These are phyloP conservation scores for Dactylonectria estremocensis DNA, from an alignment of 2,329 filamentous ascomycete genomes.

Conservation along the genomic window DNA sequence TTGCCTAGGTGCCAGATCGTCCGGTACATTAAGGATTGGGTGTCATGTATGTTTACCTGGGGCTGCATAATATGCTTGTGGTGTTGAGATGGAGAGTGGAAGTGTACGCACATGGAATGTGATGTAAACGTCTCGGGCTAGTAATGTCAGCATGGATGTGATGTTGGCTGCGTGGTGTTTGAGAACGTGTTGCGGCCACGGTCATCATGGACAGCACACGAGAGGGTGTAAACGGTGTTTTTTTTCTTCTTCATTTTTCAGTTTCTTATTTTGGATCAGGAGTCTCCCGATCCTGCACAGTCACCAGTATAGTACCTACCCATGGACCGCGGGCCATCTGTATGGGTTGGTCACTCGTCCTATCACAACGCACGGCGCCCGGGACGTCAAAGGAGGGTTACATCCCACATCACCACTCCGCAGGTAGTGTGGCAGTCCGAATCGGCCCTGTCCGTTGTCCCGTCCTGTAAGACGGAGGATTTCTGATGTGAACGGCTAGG, in stretches of 20 bases:
- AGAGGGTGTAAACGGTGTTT: constrained; percentile 4
- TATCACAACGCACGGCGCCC: constrained; percentile 1
- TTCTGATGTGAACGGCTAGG: neutral
- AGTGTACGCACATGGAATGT: neutral
- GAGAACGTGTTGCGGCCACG: constrained; percentile 3
- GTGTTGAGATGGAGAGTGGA: neutral
- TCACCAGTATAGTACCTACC: constrained; percentile 8
- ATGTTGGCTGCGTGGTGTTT: neutral
- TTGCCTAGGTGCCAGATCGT: constrained; percentile 8
- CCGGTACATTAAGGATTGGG: constrained; percentile 1
- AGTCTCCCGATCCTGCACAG: constrained; percentile 1
- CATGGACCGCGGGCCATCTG: neutral
- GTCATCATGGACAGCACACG: constrained; percentile 14
- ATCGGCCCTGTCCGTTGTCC: constrained; percentile 9
- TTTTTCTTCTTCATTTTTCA: neutral
- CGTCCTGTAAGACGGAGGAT: constrained; percentile 16
- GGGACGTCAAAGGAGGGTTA: constrained; percentile 1
- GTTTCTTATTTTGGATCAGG: neutral
- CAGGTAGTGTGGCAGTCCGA: constrained; percentile 9
- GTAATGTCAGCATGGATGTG: constrained; percentile 10
- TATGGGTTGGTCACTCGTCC: neutral
- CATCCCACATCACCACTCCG: neutral
- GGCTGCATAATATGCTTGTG: neutral
- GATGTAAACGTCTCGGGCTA: neutral
- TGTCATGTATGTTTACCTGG: neutral